Evolutionary conservation across 2,329 filamentous ascomycete genomes (phyloP).

Genomic region (Tolypocladium endophyticum): DNA sequence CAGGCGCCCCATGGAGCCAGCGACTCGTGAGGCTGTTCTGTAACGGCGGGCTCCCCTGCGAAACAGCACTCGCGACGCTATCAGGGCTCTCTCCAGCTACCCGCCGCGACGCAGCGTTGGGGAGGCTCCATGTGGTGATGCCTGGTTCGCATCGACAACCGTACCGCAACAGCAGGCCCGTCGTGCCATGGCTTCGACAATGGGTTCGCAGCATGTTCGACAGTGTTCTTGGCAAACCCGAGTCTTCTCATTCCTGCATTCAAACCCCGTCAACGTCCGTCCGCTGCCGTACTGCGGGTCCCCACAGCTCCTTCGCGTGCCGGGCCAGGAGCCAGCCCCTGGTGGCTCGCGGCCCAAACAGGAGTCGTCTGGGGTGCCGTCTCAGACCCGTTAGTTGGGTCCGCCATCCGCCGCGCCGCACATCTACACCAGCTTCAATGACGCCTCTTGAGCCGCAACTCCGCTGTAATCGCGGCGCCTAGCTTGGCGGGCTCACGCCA

Average conservation of each 20-base stretch:
- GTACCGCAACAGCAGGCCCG: too few species aligned
- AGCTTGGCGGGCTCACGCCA: background rate
- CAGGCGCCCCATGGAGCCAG: background rate
- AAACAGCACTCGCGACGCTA: background rate
- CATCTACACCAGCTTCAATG: background rate
- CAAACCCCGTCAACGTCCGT: background rate
- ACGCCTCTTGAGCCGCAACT: background rate
- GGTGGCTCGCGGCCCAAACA: conserved; percentile 12
- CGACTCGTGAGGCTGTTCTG: background rate
- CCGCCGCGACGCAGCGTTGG: too few species aligned
- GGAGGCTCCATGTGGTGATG: background rate
- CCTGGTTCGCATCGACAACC: background rate
- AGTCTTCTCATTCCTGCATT: background rate
- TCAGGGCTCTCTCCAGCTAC: background rate
- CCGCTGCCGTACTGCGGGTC: background rate
- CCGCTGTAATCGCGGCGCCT: background rate
- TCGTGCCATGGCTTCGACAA: background rate
- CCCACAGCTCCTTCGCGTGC: background rate
- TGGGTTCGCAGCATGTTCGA: background rate
- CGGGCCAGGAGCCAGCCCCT: background rate
- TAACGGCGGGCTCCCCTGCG: background rate
- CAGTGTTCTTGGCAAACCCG: background rate
- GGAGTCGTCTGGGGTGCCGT: conserved; percentile 16
- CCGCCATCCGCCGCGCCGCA: background rate
- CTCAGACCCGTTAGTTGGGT: conserved; percentile 11